Percentiles rank a stretch among this genome's conserved stretches.
Conservation (phyloP, 129 eudicot genomes). For the Chrysanthemum makinoi region DNA sequence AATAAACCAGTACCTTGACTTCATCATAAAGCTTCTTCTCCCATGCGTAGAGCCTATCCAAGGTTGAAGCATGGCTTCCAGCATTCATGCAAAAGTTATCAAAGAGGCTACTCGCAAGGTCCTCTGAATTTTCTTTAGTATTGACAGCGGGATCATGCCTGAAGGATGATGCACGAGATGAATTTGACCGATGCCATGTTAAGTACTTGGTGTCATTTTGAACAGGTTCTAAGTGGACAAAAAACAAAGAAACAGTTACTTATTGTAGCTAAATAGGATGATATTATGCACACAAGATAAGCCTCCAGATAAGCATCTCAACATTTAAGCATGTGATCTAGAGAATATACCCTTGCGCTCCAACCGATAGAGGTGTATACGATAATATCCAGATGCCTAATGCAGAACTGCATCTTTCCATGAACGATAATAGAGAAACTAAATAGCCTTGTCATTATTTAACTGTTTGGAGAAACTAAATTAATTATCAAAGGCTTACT, state of each 20-base stretch:
- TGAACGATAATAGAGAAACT: conserved; percentile 3
- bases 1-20: conserved; percentile 69
- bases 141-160: conserved; percentile 61
- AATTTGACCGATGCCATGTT: conserved; percentile 91
- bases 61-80: conserved; percentile 97
- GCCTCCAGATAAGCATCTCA: background rate
- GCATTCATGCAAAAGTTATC: conserved; percentile 79
- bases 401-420: background rate
- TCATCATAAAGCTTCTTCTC: conserved; percentile 95
- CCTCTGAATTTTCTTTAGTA: conserved; percentile 54
- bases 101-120: conserved; percentile 50
- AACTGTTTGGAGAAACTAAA: no score
- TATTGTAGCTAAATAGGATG: background rate
- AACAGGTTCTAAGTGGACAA: conserved; percentile 57
- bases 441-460: background rate
- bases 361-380: conserved; percentile 8
- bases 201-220: conserved; percentile 74
- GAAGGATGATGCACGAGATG: conserved; percentile 91
- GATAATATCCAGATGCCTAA: conserved; percentile 1
- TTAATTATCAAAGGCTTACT: no score
- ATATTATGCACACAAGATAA: conserved; percentile 9
- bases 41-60: conserved; percentile 93
- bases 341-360: background rate
- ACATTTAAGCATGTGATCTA: conserved; percentile 13
- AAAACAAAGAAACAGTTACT: background rate